A percentile compares a stretch with the other conserved stretches of the same genome.
These are phyloP conservation scores for Fusarium sulawesiense DNA, from an alignment of 2,329 filamentous ascomycete genomes.

Conservation along the genomic window DNA sequence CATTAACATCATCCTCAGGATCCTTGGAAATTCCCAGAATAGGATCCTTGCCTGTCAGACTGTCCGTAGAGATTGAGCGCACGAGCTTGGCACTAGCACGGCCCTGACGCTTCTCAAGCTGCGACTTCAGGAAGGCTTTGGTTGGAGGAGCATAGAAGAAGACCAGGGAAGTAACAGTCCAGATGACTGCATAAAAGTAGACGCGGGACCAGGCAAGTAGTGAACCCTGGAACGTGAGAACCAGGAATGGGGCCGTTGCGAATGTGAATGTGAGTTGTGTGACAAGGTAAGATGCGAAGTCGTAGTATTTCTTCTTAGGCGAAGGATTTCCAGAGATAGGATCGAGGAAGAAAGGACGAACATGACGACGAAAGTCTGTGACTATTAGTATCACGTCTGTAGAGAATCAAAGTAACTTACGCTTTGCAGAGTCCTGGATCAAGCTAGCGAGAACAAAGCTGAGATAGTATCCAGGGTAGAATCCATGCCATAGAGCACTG, in stretches of 20 bases:
- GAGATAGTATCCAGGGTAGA: constrained; percentile 96
- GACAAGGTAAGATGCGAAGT: constrained; percentile 77
- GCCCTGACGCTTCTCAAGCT: constrained; percentile 68
- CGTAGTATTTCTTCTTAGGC: constrained; percentile 85
- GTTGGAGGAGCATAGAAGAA: constrained; percentile 82
- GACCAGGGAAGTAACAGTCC: constrained; percentile 70
- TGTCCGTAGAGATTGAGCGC: constrained; percentile 68
- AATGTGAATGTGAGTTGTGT: constrained; percentile 90
- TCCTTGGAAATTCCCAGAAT: constrained; percentile 84
- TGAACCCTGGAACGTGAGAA: constrained; percentile 78
- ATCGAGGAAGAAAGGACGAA: constrained; percentile 93
- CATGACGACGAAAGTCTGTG: constrained; percentile 84
- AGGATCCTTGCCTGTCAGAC: constrained; percentile 66
- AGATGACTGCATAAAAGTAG: constrained; percentile 86
- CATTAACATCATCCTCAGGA: constrained; percentile 78
- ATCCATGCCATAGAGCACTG: constrained; percentile 97
- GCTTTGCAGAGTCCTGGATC: constrained; percentile 92
- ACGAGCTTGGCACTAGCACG: constrained; percentile 59
- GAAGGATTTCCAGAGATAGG: constrained; percentile 76
- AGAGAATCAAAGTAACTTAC: constrained; percentile 64
- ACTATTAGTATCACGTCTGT: constrained; percentile 11
- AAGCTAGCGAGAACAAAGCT: constrained; percentile 90
- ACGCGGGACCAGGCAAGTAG: constrained; percentile 83
- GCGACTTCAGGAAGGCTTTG: constrained; percentile 68
- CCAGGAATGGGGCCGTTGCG: constrained; percentile 83